Evolutionary conservation across 352 stramenopile species (phyloP).

Genomic region (Aphanomyces astaci): DNA sequence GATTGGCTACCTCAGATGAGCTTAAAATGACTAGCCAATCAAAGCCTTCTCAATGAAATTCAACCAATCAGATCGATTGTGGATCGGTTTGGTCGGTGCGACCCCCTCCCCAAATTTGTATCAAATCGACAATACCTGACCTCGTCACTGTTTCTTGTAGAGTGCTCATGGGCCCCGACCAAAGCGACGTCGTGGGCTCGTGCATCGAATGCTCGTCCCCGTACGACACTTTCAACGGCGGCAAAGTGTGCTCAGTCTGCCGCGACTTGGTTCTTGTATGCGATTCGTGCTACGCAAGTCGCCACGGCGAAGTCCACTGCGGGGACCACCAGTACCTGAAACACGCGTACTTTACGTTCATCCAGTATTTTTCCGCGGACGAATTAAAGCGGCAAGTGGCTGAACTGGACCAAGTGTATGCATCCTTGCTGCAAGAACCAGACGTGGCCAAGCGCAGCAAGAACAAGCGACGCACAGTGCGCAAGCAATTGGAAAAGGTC

Average conservation of each 20-base stretch:
- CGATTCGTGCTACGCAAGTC: constrained; percentile 47
- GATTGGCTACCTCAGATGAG: too few species aligned
- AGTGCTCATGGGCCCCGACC: constrained; percentile 48
- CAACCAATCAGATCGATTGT: too few species aligned
- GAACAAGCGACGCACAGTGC: constrained; percentile 62
- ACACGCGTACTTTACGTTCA: constrained; percentile 59
- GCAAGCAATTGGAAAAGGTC: constrained; percentile 63
- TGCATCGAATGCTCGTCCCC: constrained; percentile 55
- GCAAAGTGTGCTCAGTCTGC: constrained; percentile 64
- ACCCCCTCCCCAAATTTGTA: too few species aligned
- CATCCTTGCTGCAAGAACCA: constrained; percentile 6
- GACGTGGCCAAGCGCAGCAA: constrained; percentile 49
- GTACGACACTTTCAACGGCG: constrained; percentile 55
- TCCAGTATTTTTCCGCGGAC: constrained; percentile 49
- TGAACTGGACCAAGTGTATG: constrained; percentile 41
- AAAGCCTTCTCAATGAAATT: too few species aligned
- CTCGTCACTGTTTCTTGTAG: constrained; percentile 21
- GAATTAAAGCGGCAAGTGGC: constrained; percentile 39
- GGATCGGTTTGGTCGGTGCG: too few species aligned
- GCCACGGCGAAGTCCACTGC: constrained; percentile 61
- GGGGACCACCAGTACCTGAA: constrained; percentile 66
- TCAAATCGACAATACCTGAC: not conserved
- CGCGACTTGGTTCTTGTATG: constrained; percentile 65
- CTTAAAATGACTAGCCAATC: too few species aligned
- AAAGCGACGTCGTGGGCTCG: constrained; percentile 58